These are phyloP conservation scores for Proliferodiscus dingleyae DNA, from an alignment of 2,329 filamentous ascomycete genomes.

Conservation along the genomic window DNA sequence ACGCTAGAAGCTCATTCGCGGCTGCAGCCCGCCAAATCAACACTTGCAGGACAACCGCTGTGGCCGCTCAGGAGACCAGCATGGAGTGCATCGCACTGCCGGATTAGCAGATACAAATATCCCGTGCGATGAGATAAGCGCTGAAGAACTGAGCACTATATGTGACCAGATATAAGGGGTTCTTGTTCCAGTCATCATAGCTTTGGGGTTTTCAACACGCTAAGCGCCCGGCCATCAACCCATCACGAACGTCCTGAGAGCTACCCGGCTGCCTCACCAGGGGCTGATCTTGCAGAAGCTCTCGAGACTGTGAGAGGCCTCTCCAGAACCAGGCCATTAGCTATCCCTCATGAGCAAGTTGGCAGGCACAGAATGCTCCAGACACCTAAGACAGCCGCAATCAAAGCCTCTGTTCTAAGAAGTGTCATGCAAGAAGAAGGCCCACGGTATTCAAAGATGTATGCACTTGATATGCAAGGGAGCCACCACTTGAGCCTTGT, in stretches of 20 bases:
- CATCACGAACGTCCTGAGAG: no score
- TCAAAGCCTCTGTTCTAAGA: constrained; percentile 2
- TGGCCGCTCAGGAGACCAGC: constrained; percentile 9
- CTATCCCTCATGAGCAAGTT: no score
- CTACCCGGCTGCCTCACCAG: no score
- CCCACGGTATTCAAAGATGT: background rate
- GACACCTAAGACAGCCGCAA: background rate
- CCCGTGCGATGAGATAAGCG: background rate
- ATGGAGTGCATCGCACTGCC: background rate
- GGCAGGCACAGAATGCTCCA: no score
- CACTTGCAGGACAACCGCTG: constrained; percentile 8
- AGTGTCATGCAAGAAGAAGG: background rate
- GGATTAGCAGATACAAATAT: no score
- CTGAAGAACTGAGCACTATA: background rate
- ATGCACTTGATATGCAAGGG: background rate
- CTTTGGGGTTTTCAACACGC: background rate
- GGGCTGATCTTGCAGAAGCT: no score
- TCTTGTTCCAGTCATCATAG: no score
- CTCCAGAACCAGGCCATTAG: no score
- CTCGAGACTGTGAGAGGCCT: no score
- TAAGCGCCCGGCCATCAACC: background rate
- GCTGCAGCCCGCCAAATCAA: constrained; percentile 4
- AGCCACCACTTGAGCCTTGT: background rate
- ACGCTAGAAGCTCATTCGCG: constrained; percentile 14
- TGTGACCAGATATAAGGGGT: no score